Conservation (phyloP, 2,329 filamentous ascomycete genomes). For the Chaetomium sp. region DNA sequence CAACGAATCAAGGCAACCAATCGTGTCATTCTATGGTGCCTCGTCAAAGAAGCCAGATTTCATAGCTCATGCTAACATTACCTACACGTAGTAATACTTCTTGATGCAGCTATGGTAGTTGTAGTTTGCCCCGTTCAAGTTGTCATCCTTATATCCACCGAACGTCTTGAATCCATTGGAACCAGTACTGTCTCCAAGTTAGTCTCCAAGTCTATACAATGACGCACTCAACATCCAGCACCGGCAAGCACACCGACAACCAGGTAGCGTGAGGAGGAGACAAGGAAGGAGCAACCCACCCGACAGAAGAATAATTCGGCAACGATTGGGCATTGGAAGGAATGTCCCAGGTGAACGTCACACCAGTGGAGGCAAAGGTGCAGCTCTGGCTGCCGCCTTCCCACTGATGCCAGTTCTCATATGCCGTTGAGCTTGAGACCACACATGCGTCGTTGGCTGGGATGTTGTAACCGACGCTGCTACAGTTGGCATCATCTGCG, state of each 20-base stretch:
- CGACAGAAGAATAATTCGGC: background rate
- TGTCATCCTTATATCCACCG: slow-evolving; percentile 4
- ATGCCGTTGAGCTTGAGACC: background rate
- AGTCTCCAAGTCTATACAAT: no score
- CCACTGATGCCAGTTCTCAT: slow-evolving; percentile 9
- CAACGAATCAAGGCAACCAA: no score
- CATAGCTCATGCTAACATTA: no score
- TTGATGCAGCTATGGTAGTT: slow-evolving; percentile 5
- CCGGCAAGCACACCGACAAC: no score
- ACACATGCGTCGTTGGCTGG: slow-evolving; percentile 7
- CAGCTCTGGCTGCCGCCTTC: slow-evolving; percentile 9
- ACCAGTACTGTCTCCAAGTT: background rate
- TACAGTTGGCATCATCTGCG: slow-evolving; percentile 19
- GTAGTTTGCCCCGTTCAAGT: background rate
- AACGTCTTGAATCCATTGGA: slow-evolving; percentile 5
- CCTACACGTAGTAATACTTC: slow-evolving; percentile 5
- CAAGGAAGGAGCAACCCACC: background rate
- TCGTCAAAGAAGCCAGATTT: no score
- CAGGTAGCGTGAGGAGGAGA: no score
- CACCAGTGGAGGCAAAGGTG: slow-evolving; percentile 1
- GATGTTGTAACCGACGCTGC: background rate
- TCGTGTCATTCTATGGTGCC: no score
- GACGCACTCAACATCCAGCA: no score
- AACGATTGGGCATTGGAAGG: background rate
- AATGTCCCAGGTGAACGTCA: slow-evolving; percentile 8